A percentile compares a stretch with the other conserved stretches of the same genome.
Conservation (phyloP, 768 basidiomycete genomes). For the Phanerodontia chrysosporium region DNA sequence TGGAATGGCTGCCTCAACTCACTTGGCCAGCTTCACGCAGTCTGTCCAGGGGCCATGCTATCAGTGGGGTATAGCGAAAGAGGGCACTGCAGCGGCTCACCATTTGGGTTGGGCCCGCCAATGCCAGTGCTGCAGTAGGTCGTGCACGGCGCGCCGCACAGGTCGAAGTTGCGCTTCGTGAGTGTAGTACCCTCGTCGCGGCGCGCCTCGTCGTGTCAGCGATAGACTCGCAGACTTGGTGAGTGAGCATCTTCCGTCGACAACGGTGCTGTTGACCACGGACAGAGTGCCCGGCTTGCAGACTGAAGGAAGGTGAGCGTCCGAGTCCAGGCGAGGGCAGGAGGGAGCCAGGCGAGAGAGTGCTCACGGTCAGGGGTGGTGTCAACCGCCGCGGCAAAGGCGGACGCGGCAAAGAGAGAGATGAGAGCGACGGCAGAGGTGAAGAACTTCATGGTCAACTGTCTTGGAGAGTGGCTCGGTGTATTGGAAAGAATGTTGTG, state of each 20-base stretch:
- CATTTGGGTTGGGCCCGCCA: constrained; percentile 2
- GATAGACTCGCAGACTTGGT: not conserved
- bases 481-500: too few species aligned
- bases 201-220: not conserved
- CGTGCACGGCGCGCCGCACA: constrained; percentile 5
- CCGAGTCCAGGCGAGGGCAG: not conserved
- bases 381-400: not conserved
- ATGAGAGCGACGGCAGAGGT: not conserved
- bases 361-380: too few species aligned
- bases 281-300: not conserved
- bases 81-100: not conserved
- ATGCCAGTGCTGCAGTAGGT: constrained; percentile 1
- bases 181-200: not conserved
- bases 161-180: not conserved
- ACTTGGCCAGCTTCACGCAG: not conserved
- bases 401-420: not conserved
- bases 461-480: too few species aligned
- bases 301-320: not conserved
- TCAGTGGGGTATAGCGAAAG: not conserved
- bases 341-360: not conserved
- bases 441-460: not conserved
- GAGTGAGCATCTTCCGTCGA: not conserved
- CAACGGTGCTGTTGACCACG: not conserved
- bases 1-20: not conserved
- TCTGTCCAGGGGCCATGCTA: not conserved